These are phyloP conservation scores for Cyclostephanos tholiformis DNA, from an alignment of 108 stramenopile genomes.

Conservation along the genomic window DNA sequence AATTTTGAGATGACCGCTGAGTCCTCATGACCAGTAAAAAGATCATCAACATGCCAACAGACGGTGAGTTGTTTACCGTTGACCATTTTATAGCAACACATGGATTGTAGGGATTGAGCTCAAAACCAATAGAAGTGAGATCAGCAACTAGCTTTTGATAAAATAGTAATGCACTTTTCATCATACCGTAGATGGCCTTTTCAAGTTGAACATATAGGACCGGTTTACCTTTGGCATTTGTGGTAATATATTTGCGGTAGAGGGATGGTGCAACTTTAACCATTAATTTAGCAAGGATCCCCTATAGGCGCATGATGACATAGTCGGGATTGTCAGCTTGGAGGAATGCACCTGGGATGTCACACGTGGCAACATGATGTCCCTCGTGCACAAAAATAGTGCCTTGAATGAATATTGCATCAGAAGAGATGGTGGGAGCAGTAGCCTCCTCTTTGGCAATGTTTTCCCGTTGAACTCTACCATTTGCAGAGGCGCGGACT, in stretches of 20 bases:
- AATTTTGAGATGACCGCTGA: no score
- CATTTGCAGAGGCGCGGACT: background rate
- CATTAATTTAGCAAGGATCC: conserved; percentile 29
- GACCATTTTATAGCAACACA: no score
- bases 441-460: conserved; percentile 15
- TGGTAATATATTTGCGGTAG: conserved; percentile 23
- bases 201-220: no score
- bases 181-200: no score
- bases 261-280: conserved; percentile 12
- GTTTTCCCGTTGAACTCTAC: background rate
- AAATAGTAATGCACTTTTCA: no score
- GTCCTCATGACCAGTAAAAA: no score
- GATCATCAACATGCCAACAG: no score
- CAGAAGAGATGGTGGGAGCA: conserved; percentile 1
- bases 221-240: conserved; percentile 20
- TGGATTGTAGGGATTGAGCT: no score
- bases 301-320: conserved; percentile 25
- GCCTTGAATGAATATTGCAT: background rate
- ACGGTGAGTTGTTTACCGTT: no score
- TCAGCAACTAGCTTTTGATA: no score
- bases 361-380: conserved; percentile 29
- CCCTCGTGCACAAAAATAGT: conserved; percentile 36
- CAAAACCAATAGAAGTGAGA: no score
- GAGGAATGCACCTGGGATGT: conserved; percentile 45
- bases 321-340: conserved; percentile 30